Percentiles rank a stretch among this genome's conserved stretches.
phyloP scores from a whole-genome alignment of 2,329 filamentous ascomycete genomes.

The Fusarium nygamai region DNA sequence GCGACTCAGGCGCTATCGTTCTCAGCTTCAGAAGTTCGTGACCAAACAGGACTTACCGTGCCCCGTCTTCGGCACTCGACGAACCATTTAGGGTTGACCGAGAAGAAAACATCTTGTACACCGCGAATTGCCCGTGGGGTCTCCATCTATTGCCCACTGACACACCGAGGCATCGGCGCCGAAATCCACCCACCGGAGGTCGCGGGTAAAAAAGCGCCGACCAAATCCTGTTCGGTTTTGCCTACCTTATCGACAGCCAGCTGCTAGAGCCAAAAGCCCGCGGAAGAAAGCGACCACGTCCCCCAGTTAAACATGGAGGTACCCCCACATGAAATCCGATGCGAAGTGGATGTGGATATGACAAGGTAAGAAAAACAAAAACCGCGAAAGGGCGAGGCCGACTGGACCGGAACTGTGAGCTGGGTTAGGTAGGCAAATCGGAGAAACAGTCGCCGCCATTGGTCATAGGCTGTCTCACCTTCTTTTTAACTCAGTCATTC shows the following conservation, averaged over 20 bases:
- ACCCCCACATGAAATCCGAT: slow-evolving; percentile 42
- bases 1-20: slow-evolving; percentile 7
- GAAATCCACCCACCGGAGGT: slow-evolving; percentile 24
- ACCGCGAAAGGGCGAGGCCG: slow-evolving; percentile 16
- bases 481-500: slow-evolving; percentile 23
- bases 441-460: slow-evolving; percentile 22
- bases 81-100: slow-evolving; percentile 31
- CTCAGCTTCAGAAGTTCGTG: slow-evolving; percentile 22
- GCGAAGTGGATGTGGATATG: slow-evolving; percentile 13
- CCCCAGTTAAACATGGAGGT: slow-evolving; percentile 23
- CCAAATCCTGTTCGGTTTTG: slow-evolving; percentile 15
- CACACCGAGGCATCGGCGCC: slow-evolving; percentile 38
- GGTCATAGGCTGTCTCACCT: slow-evolving; percentile 35
- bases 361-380: not conserved
- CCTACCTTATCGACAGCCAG: not conserved
- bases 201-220: slow-evolving; percentile 29
- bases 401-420: not conserved
- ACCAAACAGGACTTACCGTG: slow-evolving; percentile 22
- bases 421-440: slow-evolving; percentile 4
- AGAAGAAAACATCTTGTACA: slow-evolving; percentile 20
- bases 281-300: slow-evolving; percentile 24
- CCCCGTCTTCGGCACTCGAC: slow-evolving; percentile 9
- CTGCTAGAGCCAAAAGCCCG: slow-evolving; percentile 2
- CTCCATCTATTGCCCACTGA: slow-evolving; percentile 21
- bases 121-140: slow-evolving; percentile 33